Evolutionary conservation across 164 flowering plant species (phyloP).

Genomic region (Malania oleifera): DNA sequence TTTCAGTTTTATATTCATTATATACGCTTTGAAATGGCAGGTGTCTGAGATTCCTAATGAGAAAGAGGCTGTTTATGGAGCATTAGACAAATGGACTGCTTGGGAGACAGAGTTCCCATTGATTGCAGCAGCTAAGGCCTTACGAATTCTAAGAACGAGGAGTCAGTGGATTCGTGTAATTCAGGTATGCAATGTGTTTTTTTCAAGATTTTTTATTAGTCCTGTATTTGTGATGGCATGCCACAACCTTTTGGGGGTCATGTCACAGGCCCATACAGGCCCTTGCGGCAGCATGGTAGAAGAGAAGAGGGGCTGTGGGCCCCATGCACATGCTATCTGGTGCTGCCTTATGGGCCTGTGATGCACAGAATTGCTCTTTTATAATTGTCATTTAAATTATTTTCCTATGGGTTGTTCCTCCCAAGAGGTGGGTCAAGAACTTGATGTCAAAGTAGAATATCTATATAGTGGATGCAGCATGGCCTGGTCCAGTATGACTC

Average conservation of each 20-base stretch:
- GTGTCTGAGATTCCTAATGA: constrained; percentile 75
- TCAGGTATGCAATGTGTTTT: constrained; percentile 55
- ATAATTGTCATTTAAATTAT: too few relatives aligned
- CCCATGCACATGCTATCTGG: too few relatives aligned
- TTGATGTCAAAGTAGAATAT: too few relatives aligned
- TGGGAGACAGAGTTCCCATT: constrained; percentile 93
- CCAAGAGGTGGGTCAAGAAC: too few relatives aligned
- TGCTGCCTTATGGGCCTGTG: too few relatives aligned
- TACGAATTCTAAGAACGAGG: constrained; percentile 58
- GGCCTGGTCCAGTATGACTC: too few relatives aligned
- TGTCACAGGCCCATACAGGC: too few relatives aligned
- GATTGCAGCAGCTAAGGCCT: constrained; percentile 86
- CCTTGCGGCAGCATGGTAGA: too few relatives aligned
- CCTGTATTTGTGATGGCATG: background rate
- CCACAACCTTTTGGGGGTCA: background rate
- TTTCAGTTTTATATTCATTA: background rate
- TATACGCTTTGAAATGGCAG: constrained; percentile 32
- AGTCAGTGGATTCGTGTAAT: constrained; percentile 74
- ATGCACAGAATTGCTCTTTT: too few relatives aligned
- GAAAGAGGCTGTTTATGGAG: constrained; percentile 80
- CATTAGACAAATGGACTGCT: constrained; percentile 86
- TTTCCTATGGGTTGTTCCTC: too few relatives aligned
- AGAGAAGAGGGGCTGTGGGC: too few relatives aligned
- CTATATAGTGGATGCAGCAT: too few relatives aligned
- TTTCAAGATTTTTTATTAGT: background rate